phyloP scores from a whole-genome alignment of 495 filamentous ascomycete species.

The Aspergillus affinis region DNA sequence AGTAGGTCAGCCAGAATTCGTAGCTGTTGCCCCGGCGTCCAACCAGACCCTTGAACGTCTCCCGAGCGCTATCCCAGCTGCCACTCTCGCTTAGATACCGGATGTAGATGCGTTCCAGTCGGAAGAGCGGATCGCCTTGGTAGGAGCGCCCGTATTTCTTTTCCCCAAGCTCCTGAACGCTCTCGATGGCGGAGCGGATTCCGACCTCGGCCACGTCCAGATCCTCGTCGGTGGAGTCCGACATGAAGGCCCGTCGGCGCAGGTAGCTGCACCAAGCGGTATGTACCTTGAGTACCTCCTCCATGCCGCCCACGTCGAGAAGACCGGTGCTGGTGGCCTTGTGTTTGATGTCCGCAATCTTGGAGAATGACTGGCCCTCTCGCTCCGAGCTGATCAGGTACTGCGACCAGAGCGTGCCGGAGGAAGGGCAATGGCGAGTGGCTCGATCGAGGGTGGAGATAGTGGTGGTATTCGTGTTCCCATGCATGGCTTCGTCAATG shows the following conservation, averaged over 20 bases:
- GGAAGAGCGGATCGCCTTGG: conserved; percentile 80
- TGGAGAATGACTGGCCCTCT: conserved; percentile 68
- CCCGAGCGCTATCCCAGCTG: conserved; percentile 64
- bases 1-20: conserved; percentile 91
- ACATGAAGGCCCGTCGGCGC: conserved; percentile 75
- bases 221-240: conserved; percentile 78
- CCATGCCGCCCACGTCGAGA: conserved; percentile 72
- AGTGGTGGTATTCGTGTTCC: conserved; percentile 35
- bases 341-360: conserved; percentile 87
- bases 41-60: conserved; percentile 71
- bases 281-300: conserved; percentile 84
- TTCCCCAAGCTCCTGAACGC: conserved; percentile 73
- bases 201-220: conserved; percentile 90
- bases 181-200: conserved; percentile 78
- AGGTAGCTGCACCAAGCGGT: conserved; percentile 92
- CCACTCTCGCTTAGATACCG: conserved; percentile 82
- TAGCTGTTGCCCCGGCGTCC: conserved; percentile 68
- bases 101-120: conserved; percentile 86
- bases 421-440: conserved; percentile 88
- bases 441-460: conserved; percentile 67
- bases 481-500: conserved; percentile 44
- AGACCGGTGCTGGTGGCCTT: conserved; percentile 80
- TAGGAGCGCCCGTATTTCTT: conserved; percentile 73
- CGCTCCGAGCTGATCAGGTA: conserved; percentile 81
- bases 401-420: conserved; percentile 84